These are phyloP conservation scores for Debaryomyces sp. DNA, from an alignment of 1,139 yeast genomes.

Conservation along the genomic window DNA sequence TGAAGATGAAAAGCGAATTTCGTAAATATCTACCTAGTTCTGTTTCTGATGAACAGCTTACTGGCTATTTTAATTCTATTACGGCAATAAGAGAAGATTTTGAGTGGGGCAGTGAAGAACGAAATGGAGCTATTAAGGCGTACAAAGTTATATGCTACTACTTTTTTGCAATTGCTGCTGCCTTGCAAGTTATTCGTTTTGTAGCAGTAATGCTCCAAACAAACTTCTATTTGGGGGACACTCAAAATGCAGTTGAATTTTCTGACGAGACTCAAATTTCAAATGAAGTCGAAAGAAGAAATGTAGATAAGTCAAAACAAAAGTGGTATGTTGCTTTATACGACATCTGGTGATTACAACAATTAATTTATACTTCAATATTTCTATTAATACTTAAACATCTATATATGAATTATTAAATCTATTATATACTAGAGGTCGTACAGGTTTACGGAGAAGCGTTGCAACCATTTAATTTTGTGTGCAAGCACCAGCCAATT, in stretches of 20 bases:
- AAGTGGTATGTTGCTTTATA: not conserved
- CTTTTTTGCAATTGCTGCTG: constrained; percentile 24
- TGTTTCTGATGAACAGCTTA: constrained; percentile 9
- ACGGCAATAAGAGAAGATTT: not conserved
- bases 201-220: constrained; percentile 29
- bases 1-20: constrained; percentile 33
- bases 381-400: too few relatives aligned
- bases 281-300: not conserved
- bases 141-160: constrained; percentile 12
- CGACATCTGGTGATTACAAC: not conserved
- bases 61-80: not conserved
- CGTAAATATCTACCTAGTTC: constrained; percentile 22
- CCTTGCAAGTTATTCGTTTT: constrained; percentile 25
- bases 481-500: too few relatives aligned
- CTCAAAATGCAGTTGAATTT: not conserved
- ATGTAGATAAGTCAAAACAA: not conserved
- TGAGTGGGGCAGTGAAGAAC: not conserved
- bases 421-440: too few relatives aligned
- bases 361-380: too few relatives aligned
- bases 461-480: too few relatives aligned
- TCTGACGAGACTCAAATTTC: not conserved
- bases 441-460: too few relatives aligned
- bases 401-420: not conserved
- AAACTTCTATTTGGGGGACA: constrained; percentile 23
- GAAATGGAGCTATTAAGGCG: not conserved